phyloP scores from a whole-genome alignment of 176 grass and related monocot species.

The Musa schizocarpa region DNA sequence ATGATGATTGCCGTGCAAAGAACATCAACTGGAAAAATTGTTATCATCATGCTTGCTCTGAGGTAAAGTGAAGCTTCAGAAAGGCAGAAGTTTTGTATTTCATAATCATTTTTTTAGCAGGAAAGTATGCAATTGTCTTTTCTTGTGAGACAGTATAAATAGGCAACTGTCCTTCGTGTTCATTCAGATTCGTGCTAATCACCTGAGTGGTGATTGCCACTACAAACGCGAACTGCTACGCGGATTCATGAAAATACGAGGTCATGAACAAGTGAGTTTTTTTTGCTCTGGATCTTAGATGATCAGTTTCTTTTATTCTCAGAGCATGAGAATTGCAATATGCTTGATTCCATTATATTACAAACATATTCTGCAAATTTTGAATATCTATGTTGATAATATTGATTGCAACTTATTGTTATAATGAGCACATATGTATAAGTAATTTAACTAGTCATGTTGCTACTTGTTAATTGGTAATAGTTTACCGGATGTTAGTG shows the following conservation, averaged over 20 bases:
- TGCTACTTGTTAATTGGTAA: too few species aligned
- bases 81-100: background rate
- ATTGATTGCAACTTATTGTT: too few species aligned
- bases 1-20: slow-evolving; percentile 80
- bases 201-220: slow-evolving; percentile 90
- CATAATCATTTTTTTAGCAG: too few species aligned
- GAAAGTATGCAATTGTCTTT: too few species aligned
- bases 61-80: slow-evolving; percentile 37
- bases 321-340: too few species aligned
- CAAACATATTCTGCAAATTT: too few species aligned
- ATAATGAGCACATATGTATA: too few species aligned
- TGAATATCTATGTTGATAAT: too few species aligned
- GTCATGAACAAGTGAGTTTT: slow-evolving; percentile 72
- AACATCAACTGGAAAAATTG: slow-evolving; percentile 81
- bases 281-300: background rate
- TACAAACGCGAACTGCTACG: slow-evolving; percentile 75
- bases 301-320: background rate
- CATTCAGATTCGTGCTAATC: slow-evolving; percentile 82
- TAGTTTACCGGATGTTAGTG: too few species aligned
- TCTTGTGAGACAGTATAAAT: too few species aligned
- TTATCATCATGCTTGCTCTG: slow-evolving; percentile 90
- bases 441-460: too few species aligned
- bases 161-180: slow-evolving; percentile 13
- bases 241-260: slow-evolving; percentile 86
- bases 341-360: too few species aligned